phyloP scores from a whole-genome alignment of 805 yeast species.

The Kodamaea sagamina region DNA sequence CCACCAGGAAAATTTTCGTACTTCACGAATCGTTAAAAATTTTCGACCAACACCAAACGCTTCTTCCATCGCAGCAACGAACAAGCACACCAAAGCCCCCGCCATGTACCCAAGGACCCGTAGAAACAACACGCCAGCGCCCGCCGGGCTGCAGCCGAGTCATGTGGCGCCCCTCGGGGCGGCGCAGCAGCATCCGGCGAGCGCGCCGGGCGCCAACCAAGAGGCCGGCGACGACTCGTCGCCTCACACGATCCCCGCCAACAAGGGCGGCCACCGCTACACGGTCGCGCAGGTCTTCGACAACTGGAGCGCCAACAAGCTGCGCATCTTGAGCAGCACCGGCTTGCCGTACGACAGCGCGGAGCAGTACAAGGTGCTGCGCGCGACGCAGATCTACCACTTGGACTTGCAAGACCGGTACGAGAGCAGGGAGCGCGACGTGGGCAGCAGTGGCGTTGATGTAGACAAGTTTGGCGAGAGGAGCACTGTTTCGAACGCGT shows the following conservation, averaged over 20 bases:
- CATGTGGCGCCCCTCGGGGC: too few relatives aligned
- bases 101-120: slow-evolving; percentile 14
- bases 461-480: background rate
- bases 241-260: slow-evolving; percentile 31
- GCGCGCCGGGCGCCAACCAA: background rate
- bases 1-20: slow-evolving; percentile 3
- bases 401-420: slow-evolving; percentile 29
- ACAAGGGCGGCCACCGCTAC: slow-evolving; percentile 46
- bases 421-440: background rate
- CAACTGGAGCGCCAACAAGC: slow-evolving; percentile 47
- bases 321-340: slow-evolving; percentile 21
- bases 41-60: background rate
- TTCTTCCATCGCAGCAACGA: slow-evolving; percentile 1
- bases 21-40: slow-evolving; percentile 5
- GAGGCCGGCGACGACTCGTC: slow-evolving; percentile 4
- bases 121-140: slow-evolving; percentile 10
- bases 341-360: slow-evolving; percentile 19
- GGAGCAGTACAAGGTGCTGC: slow-evolving; percentile 33
- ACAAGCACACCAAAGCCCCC: background rate
- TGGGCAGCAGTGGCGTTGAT: background rate
- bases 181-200: slow-evolving; percentile 3
- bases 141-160: background rate
- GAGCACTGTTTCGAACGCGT: background rate
- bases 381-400: slow-evolving; percentile 39
- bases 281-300: slow-evolving; percentile 54